These are phyloP conservation scores for Phoma sp. DNA, from an alignment of 2,329 filamentous ascomycete species.

Conservation along the genomic window DNA sequence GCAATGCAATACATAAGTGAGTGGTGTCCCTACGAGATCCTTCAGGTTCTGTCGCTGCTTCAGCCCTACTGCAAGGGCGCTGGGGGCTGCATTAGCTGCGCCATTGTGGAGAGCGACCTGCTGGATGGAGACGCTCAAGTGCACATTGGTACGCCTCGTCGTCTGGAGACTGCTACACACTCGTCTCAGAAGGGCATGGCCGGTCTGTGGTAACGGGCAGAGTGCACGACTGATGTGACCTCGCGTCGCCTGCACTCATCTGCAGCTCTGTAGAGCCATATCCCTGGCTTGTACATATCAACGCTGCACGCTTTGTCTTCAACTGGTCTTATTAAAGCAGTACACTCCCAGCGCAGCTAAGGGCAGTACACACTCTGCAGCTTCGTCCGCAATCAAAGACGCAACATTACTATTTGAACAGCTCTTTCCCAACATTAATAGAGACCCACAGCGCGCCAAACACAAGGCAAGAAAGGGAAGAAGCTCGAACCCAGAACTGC, in stretches of 20 bases:
- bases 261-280: conserved; percentile 30
- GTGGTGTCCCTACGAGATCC: not conserved
- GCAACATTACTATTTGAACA: conserved; percentile 47
- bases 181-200: conserved; percentile 41
- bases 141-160: conserved; percentile 35
- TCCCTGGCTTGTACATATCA: conserved; percentile 37
- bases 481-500: conserved; percentile 12
- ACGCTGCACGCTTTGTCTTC: conserved; percentile 28
- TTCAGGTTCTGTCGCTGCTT: conserved; percentile 15
- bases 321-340: conserved; percentile 40
- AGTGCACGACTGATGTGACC: conserved; percentile 42
- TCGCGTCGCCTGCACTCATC: conserved; percentile 34
- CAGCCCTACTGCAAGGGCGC: conserved; percentile 49
- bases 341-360: conserved; percentile 31
- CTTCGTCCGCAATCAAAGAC: conserved; percentile 25
- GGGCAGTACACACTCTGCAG: conserved; percentile 36
- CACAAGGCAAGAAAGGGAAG: conserved; percentile 11
- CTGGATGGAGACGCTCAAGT: conserved; percentile 34
- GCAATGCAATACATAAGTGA: not conserved
- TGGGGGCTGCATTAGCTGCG: conserved; percentile 31
- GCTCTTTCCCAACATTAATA: conserved; percentile 45
- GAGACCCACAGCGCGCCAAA: conserved; percentile 13
- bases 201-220: conserved; percentile 34
- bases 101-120: conserved; percentile 25
- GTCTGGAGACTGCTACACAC: conserved; percentile 36